phyloP scores from a whole-genome alignment of 176 grass and related monocot genomes.

The Oryza longistaminata region DNA sequence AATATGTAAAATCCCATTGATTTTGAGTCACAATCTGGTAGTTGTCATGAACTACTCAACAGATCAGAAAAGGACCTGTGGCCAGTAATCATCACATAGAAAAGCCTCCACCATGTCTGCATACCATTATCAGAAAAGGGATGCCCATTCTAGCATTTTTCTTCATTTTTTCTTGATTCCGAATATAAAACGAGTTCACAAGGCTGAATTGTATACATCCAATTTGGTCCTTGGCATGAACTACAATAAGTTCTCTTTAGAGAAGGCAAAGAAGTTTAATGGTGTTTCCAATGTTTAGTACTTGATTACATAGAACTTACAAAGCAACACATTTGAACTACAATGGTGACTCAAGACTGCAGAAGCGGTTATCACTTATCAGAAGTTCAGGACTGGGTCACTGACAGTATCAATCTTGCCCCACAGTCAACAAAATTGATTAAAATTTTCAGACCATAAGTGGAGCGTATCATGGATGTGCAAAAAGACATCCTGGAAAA shows the following conservation, averaged over 20 bases:
- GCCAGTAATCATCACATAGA: not conserved
- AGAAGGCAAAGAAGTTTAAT: constrained; percentile 22
- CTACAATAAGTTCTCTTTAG: not conserved
- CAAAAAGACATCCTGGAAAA: not conserved
- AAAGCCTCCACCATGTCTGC: not conserved
- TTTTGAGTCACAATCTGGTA: not conserved
- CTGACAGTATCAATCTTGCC: not conserved
- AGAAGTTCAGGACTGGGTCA: not conserved
- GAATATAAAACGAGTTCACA: not conserved
- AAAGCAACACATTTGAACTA: not conserved
- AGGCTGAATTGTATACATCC: not conserved
- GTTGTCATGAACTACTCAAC: constrained; percentile 3
- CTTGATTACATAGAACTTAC: not conserved
- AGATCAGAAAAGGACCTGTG: not conserved
- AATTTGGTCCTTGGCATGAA: not conserved
- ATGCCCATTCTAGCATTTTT: not conserved
- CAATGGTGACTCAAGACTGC: not conserved
- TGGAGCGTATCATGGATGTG: not conserved
- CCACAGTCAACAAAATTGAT: not conserved
- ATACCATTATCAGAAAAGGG: not conserved
- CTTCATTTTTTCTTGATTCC: not conserved
- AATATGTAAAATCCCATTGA: not conserved
- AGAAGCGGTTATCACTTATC: not conserved
- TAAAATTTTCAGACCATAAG: not conserved
- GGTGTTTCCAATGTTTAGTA: not conserved